Conservation (phyloP, 306 rosid genomes). For the Medicago ruthenica region DNA sequence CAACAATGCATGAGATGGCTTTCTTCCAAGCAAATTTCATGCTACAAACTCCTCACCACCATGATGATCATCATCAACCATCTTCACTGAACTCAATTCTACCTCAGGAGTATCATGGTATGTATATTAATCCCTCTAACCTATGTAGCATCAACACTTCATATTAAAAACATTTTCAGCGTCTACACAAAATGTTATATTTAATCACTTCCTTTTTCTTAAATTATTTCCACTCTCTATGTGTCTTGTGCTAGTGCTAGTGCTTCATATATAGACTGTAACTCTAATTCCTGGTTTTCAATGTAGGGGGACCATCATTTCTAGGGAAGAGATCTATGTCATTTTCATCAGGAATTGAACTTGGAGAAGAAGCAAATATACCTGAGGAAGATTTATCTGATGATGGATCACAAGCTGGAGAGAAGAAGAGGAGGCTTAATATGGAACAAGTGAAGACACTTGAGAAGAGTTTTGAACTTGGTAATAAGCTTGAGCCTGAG, state of each 20-base stretch:
- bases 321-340: slow-evolving; percentile 90
- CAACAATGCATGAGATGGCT: slow-evolving; percentile 72
- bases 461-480: slow-evolving; percentile 93
- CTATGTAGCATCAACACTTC: not conserved
- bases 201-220: not conserved
- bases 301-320: slow-evolving; percentile 75
- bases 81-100: slow-evolving; percentile 75
- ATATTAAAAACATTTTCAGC: not conserved
- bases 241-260: not conserved
- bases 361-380: slow-evolving; percentile 72
- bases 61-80: slow-evolving; percentile 64
- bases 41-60: slow-evolving; percentile 78
- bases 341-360: slow-evolving; percentile 79
- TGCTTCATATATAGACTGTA: not conserved
- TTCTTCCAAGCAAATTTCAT: slow-evolving; percentile 94
- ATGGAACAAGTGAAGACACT: slow-evolving; percentile 92
- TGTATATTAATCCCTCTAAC: not conserved
- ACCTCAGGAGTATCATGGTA: slow-evolving; percentile 91
- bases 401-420: slow-evolving; percentile 89
- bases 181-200: too few species aligned
- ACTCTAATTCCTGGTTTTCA: not conserved
- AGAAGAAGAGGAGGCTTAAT: slow-evolving; percentile 91
- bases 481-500: slow-evolving; percentile 95
- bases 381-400: slow-evolving; percentile 86
- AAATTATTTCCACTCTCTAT: too few species aligned